Base-by-base conservation (phyloP, 1,284 basidiomycete species). In the Chondrostereum purpureum region DNA sequence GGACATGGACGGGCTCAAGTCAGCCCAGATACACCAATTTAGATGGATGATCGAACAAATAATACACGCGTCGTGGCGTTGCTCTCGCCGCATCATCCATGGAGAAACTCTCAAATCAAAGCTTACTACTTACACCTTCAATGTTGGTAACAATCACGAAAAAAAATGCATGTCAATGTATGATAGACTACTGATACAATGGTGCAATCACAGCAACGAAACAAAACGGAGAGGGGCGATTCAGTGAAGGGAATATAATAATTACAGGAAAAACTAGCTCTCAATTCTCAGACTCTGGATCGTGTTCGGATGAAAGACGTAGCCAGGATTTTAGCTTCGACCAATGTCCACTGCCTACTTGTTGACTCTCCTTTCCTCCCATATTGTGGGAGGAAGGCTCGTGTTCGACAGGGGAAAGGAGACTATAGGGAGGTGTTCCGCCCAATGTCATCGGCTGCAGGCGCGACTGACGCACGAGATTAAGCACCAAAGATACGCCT, bases 401-500 rank as follows among this genome's bases (percentile, higher is more conserved):
- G 27, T 31, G 27, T 31, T 31, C 27, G 27, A n/a, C 27, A n/a
- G 27, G 27, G 27, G 27, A 8, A n/a, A 31, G 27, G n/a, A 31
- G 27, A n/a, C n/a, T 31, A n/a, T 31, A 31, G 8, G 27, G 27
- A 8, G 27, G 20, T 8, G 53, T 50, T 24, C 51, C 60, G 31
- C 72, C 72, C 44, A 86, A 65, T 12, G 78, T 68, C 81, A 84
- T 78, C 50, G 82, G 72, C 57, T 87, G 78, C 51, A 79, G 65
- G 52, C 83, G 78, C 41, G 84, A 83, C 63, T 89, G 83, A 42
- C 86, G 82, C 35, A 90, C 67, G 48, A 87, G 70, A 55, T 74
- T 73, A 44, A 90, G 70, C 46, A 90, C 82, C 33, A 86, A 69
- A 35, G 80, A 80, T 42, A 90, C 78, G 11, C 88, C 88, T 60